Percentiles rank a stretch among this genome's conserved stretches.
These are phyloP conservation scores for Bryum argenteum DNA, from an alignment of 225 moss, liverwort and hornwort genomes.

Conservation along the genomic window DNA sequence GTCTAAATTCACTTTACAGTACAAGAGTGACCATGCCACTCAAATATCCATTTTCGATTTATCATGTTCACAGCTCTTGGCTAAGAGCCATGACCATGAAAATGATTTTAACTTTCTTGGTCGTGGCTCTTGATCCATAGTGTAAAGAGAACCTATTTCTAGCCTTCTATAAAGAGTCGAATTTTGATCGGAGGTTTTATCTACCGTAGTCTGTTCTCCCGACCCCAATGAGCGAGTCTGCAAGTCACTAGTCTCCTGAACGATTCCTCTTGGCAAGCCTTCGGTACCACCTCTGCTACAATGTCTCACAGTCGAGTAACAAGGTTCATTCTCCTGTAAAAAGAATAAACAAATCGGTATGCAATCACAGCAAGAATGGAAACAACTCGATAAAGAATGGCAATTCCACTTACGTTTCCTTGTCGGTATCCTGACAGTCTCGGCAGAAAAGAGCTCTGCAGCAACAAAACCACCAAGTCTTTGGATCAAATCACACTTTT, in stretches of 20 bases:
- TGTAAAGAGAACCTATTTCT: too few species aligned
- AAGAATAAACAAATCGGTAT: not conserved
- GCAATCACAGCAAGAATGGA: slow-evolving; percentile 1
- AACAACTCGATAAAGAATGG: too few species aligned
- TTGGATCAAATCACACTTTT: not conserved
- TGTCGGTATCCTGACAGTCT: slow-evolving; percentile 33
- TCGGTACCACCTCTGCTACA: slow-evolving; percentile 45
- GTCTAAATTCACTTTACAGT: too few species aligned
- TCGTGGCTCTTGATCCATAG: too few species aligned
- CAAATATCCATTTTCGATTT: too few species aligned
- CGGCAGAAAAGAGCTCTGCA: slow-evolving; percentile 41
- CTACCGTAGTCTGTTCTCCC: slow-evolving; percentile 39
- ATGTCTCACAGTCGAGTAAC: slow-evolving; percentile 36
- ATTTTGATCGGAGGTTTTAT: not conserved
- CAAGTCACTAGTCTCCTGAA: slow-evolving; percentile 74
- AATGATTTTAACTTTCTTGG: too few species aligned
- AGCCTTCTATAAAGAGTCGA: too few species aligned
- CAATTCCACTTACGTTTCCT: slow-evolving; percentile 20
- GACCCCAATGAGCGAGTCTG: slow-evolving; percentile 61
- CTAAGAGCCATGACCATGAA: too few species aligned
- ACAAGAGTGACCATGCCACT: too few species aligned
- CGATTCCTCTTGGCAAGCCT: slow-evolving; percentile 69
- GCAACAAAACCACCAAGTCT: not conserved
- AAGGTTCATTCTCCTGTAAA: slow-evolving; percentile 32
- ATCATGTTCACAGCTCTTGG: too few species aligned